Conservation (phyloP, 345 rosid genomes). For the Melaleuca alternifolia region DNA sequence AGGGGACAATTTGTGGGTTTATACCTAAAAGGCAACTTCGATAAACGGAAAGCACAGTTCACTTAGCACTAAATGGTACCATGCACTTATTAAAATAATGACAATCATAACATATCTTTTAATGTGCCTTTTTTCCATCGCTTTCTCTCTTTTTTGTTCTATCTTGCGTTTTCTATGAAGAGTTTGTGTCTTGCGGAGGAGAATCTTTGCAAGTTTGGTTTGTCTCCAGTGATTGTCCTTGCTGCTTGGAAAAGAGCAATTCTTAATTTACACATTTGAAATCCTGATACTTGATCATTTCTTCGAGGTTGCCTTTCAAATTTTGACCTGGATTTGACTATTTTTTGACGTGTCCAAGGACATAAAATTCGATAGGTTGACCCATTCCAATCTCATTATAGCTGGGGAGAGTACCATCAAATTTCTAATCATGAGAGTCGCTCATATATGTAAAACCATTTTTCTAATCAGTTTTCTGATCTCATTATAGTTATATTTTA, state of each 20-base stretch:
- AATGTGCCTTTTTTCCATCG: neutral
- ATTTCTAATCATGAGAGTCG: neutral
- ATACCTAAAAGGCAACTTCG: neutral
- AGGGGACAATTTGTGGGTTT: neutral
- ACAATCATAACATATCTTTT: neutral
- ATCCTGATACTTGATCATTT: neutral
- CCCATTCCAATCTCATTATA: neutral
- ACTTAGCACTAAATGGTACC: neutral
- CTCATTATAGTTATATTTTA: neutral
- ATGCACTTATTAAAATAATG: neutral
- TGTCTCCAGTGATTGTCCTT: neutral
- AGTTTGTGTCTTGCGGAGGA: neutral
- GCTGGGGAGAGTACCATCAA: neutral
- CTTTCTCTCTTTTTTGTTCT: neutral
- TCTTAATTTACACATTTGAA: neutral
- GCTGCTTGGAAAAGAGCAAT: neutral
- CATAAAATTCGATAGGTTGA: neutral
- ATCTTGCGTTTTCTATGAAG: neutral
- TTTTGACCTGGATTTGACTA: neutral
- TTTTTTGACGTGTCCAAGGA: neutral
- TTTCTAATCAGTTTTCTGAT: no score
- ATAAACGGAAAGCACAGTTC: neutral
- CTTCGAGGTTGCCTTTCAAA: neutral
- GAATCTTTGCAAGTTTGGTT: neutral
- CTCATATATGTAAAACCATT: no score